phyloP scores from a whole-genome alignment of 441 rosid species.

The Erodium chrysanthum region DNA sequence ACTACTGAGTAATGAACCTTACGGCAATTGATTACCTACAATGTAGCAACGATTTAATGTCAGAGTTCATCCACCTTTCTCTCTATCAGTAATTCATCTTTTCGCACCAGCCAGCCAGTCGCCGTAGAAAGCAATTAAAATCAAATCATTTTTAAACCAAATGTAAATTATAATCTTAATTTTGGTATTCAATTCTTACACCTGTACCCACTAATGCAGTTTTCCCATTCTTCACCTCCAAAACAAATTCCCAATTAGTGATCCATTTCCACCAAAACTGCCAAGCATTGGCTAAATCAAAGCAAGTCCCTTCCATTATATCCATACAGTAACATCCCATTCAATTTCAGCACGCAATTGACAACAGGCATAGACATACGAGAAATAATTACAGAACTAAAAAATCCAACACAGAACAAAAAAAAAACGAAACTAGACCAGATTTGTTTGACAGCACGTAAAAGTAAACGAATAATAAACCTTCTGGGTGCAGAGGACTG shows the following conservation, averaged over 20 bases:
- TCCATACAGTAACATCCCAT: background rate
- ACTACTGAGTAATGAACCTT: too few species aligned
- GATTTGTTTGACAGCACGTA: background rate
- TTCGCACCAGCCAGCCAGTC: background rate
- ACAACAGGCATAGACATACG: background rate
- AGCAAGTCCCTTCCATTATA: background rate
- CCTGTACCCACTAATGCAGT: background rate
- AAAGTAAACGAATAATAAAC: slow-evolving; percentile 20
- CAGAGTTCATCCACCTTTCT: background rate
- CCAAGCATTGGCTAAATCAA: background rate
- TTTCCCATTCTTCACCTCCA: background rate
- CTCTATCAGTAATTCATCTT: background rate
- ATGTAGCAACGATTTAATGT: background rate
- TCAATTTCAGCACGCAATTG: background rate
- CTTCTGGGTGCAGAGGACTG: slow-evolving; percentile 47
- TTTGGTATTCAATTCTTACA: background rate
- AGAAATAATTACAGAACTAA: background rate
- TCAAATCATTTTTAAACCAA: background rate
- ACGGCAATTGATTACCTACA: too few species aligned
- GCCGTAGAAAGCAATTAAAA: background rate
- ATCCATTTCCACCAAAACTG: background rate
- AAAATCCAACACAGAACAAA: too few species aligned
- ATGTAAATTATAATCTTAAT: background rate
- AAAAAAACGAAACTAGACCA: background rate
- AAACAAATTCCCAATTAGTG: background rate